Base-by-base conservation (phyloP, 129 eudicot genomes). In the Dittrichia graveolens region DNA sequence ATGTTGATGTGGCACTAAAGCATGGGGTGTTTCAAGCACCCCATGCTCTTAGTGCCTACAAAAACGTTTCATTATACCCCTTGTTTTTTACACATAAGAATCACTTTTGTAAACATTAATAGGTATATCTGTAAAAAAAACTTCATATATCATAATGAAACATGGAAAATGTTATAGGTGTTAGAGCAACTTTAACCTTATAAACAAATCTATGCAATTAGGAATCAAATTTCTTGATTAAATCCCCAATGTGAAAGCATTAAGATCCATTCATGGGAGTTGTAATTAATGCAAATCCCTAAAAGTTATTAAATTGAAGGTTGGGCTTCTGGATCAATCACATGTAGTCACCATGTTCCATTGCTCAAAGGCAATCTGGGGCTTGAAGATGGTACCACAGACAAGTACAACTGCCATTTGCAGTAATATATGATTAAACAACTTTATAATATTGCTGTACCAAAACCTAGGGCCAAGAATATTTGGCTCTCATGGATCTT, bases 381-480 rank as follows among this genome's bases (percentile, higher is more conserved):
- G 47, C 69, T 44, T 65, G 57, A 66, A 31, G 57, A 69, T 71
- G 82, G 78, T 78, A 78, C 77, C 65, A 71, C 73, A 71, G 82
- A 78, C 82, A 78, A 61, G 78, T 62, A 71, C 82, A 78, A 78
- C 78, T 78, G 82, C 77, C 82, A 78, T 71, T 71, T 71, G 59
- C 67, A 78, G 67, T 53, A 61, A 78, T 78, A 48, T 78, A 61
- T 78, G 64, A 55, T 77, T 69, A 46, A 68, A 58, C 46, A 67
- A 16, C 70, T 5, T 44, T 69, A 34, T 38, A 53, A 78, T 62
- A 78, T 78, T 78, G 82, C n/a, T 78, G 77, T 78, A 78, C 73
- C 82, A 78, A 52, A 78, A 78, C 82, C 76, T 62, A 54, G 77
- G 71, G 47, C 61, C 77, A 78, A 55, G 77, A 78, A 78, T 78